A percentile compares a stretch with the other conserved stretches of the same genome.
Evolutionary conservation across 805 yeast genomes (phyloP).

Genomic region (Candida quercuum): DNA sequence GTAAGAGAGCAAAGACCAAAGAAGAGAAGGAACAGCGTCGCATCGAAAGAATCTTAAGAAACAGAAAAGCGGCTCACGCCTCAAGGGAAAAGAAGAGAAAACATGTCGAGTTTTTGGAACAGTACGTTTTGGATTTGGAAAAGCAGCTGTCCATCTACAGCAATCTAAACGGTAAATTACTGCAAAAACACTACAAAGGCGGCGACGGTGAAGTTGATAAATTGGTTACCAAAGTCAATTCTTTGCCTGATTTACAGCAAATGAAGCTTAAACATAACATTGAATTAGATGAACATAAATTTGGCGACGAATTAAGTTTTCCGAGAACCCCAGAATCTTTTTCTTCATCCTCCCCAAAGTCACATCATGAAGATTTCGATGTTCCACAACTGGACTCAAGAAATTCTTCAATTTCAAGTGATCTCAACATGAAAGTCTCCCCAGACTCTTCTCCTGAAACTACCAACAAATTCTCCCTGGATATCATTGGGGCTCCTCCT

Average conservation of each 20-base stretch:
- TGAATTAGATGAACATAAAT: conserved; percentile 11
- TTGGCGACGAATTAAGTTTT: conserved; percentile 1
- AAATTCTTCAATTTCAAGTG: conserved; percentile 7
- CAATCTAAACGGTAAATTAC: conserved; percentile 12
- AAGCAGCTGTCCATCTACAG: conserved; percentile 16
- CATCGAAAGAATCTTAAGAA: conserved; percentile 85
- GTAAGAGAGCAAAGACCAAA: conserved; percentile 93
- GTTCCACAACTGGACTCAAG: conserved; percentile 17
- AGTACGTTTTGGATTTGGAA: conserved; percentile 22
- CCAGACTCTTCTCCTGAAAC: conserved; percentile 13
- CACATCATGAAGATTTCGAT: conserved; percentile 4
- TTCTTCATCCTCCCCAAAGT: conserved; percentile 15
- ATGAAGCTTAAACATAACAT: conserved; percentile 16
- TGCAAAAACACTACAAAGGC: conserved; percentile 10
- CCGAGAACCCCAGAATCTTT: conserved; percentile 25
- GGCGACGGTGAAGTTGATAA: conserved; percentile 17
- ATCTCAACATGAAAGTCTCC: conserved; percentile 1
- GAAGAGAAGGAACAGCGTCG: conserved; percentile 97
- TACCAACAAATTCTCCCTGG: conserved; percentile 20
- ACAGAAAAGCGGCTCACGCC: conserved; percentile 96
- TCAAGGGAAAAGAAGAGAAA: conserved; percentile 93
- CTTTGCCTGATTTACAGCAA: conserved; percentile 20
- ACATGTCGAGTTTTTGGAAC: conserved; percentile 81
- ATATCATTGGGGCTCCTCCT: conserved; percentile 15
- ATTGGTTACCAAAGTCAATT: conserved; percentile 7